Base-by-base conservation (phyloP, 257 asterid species). In the Gentiana macrophylla region DNA sequence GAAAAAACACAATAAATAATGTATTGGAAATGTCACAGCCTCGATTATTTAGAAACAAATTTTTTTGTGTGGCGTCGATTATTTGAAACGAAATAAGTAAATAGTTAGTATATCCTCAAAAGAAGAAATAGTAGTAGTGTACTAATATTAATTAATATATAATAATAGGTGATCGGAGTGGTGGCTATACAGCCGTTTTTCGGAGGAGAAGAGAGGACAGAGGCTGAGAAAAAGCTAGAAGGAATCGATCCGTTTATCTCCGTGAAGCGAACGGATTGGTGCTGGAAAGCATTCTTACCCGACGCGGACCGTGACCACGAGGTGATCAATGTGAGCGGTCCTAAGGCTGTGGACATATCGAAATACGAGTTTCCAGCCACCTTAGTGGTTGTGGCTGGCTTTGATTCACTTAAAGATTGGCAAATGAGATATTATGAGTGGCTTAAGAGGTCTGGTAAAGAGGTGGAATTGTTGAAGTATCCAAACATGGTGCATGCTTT, bases 401-500 rank as follows among this genome's bases (percentile, higher is more conserved):
- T 78, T 11, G 96, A 87, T 58, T 65, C 92, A 0, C 84, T 84
- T 57, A 73, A 78, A 52, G 96, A 84, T 59, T 70, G 96, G 89
- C 94, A 84, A 60, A 77, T 0, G 24, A 70, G 75, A 72, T 87
- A 84, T 60, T 87, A 77, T 36, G 67, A 82, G 53, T 82, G 91
- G 89, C 80, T 87, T 1, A 77, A 70, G 55, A 63, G 43, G 5
- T 80, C 82, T 0, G 92, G 94, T 0, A 87, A 82, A 65, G 76
- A 87, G 48, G 92, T 67, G 8, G 58, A 66, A 59, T 13, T 87
- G 65, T 51, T 75, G 12, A 74, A 84, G 69, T 87, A 78, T 65
- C 96, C 96, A 3, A 75, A 52, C 41, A 84, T 74, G 85, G 55
- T 80, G 41, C 94, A 84, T 61, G 96, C 92, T 2, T 87, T 87